These are phyloP conservation scores for Phialemonium atrogriseum DNA, from an alignment of 2,329 filamentous ascomycete genomes.

Conservation along the genomic window DNA sequence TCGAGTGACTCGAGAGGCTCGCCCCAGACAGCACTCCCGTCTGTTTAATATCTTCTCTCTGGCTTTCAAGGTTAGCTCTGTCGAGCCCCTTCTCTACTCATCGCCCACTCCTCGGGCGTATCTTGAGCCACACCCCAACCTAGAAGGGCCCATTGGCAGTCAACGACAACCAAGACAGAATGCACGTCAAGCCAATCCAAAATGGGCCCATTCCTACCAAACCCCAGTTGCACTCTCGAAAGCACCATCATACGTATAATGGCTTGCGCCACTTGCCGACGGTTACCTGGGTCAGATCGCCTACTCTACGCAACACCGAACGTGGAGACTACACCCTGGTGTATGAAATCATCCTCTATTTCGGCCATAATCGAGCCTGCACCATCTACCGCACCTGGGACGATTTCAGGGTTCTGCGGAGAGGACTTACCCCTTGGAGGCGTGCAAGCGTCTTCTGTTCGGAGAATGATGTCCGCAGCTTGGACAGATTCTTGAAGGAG, in stretches of 20 bases:
- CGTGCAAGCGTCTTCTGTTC: conserved; percentile 4
- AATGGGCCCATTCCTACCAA: conserved; percentile 8
- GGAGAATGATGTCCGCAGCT: conserved; percentile 8
- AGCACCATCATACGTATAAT: conserved; percentile 22
- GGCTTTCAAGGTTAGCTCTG: too few species aligned
- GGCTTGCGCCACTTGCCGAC: conserved; percentile 15
- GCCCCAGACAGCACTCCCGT: too few species aligned
- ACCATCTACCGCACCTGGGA: conserved; percentile 18
- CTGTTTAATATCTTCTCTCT: too few species aligned
- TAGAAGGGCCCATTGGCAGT: background rate
- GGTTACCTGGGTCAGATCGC: conserved; percentile 14
- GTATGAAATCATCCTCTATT: conserved; percentile 20
- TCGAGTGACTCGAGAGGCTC: too few species aligned
- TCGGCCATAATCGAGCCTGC: conserved; percentile 22
- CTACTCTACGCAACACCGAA: conserved; percentile 4
- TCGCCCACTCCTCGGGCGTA: background rate
- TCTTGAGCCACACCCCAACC: background rate
- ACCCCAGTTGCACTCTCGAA: conserved; percentile 20
- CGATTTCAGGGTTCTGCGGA: conserved; percentile 16
- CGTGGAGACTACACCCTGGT: conserved; percentile 6
- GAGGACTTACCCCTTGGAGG: conserved; percentile 4
- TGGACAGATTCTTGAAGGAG: conserved; percentile 12
- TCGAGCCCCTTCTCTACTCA: background rate
- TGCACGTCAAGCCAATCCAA: conserved; percentile 1
- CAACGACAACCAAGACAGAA: background rate